Conservation (phyloP, 2,329 filamentous ascomycete genomes). For the Amauroascus niger region DNA sequence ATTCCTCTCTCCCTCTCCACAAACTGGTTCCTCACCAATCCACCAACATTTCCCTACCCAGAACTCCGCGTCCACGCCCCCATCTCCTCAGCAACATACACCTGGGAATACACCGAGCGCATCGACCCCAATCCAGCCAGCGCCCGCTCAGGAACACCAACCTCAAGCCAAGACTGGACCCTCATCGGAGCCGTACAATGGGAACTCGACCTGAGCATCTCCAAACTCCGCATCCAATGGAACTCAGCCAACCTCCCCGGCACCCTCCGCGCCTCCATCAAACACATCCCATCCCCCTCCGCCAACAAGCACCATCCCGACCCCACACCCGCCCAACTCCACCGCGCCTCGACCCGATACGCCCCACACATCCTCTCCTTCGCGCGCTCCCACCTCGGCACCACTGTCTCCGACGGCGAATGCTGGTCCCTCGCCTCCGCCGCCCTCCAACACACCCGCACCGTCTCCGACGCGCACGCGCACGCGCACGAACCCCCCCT, state of each 20-base stretch:
- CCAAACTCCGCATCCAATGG: slow-evolving; percentile 31
- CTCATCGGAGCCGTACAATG: slow-evolving; percentile 26
- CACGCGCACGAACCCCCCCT: slow-evolving; percentile 25
- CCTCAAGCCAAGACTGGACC: slow-evolving; percentile 13
- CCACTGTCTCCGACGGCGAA: slow-evolving; percentile 31
- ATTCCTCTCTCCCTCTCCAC: slow-evolving; percentile 26
- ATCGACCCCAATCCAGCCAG: slow-evolving; percentile 10
- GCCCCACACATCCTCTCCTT: slow-evolving; percentile 25
- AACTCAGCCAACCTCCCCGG: slow-evolving; percentile 24
- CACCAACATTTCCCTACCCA: slow-evolving; percentile 20
- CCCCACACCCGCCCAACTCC: slow-evolving; percentile 19
- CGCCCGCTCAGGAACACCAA: neutral
- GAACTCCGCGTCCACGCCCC: slow-evolving; percentile 12
- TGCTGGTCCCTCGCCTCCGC: slow-evolving; percentile 32
- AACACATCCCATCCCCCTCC: slow-evolving; percentile 10
- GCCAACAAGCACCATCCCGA: neutral
- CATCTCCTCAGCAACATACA: slow-evolving; percentile 13
- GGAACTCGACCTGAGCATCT: slow-evolving; percentile 24
- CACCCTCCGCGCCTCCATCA: slow-evolving; percentile 28
- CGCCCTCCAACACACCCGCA: slow-evolving; percentile 23
- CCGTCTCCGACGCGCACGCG: slow-evolving; percentile 15
- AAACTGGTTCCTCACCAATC: slow-evolving; percentile 25
- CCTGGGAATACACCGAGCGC: slow-evolving; percentile 15
- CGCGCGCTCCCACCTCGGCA: slow-evolving; percentile 24
- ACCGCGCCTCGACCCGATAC: slow-evolving; percentile 21